Percentiles rank a stretch among this genome's conserved stretches.
These are phyloP conservation scores for Heterobasidion occidentale DNA, from an alignment of 1,284 basidiomycete species.

Conservation along the genomic window DNA sequence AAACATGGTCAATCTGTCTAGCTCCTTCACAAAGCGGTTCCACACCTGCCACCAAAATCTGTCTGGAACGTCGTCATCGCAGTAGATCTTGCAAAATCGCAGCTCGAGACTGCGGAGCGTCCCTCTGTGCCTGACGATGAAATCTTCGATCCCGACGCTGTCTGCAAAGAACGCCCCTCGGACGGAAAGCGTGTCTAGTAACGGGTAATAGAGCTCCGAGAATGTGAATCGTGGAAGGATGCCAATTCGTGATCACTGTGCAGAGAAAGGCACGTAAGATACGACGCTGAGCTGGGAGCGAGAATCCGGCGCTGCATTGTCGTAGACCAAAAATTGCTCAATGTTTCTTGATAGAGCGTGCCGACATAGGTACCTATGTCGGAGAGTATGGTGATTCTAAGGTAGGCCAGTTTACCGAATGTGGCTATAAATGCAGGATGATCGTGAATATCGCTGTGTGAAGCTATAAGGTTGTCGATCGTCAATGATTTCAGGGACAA, in stretches of 20 bases:
- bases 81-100: neutral
- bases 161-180: slow-evolving; percentile 12
- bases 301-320: slow-evolving; percentile 13
- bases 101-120: neutral
- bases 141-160: slow-evolving; percentile 11
- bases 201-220: slow-evolving; percentile 13
- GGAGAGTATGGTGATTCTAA: slow-evolving; percentile 6
- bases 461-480: neutral
- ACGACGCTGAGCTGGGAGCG: slow-evolving; percentile 7
- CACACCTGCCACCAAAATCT: neutral
- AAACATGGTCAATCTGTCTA: neutral
- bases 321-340: slow-evolving; percentile 13
- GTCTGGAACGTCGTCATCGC: neutral
- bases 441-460: neutral
- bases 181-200: slow-evolving; percentile 10
- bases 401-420: slow-evolving; percentile 8
- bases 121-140: slow-evolving; percentile 12
- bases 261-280: slow-evolving; percentile 13
- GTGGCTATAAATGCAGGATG: slow-evolving; percentile 6
- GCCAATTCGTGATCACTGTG: slow-evolving; percentile 16
- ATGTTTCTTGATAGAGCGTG: slow-evolving; percentile 10
- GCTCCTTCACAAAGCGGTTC: neutral
- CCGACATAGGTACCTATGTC: slow-evolving; percentile 9
- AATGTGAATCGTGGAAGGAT: slow-evolving; percentile 10
- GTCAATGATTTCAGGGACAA: neutral